Base-by-base conservation (phyloP, 1,284 basidiomycete genomes). In the Sphagnurus paluster region DNA sequence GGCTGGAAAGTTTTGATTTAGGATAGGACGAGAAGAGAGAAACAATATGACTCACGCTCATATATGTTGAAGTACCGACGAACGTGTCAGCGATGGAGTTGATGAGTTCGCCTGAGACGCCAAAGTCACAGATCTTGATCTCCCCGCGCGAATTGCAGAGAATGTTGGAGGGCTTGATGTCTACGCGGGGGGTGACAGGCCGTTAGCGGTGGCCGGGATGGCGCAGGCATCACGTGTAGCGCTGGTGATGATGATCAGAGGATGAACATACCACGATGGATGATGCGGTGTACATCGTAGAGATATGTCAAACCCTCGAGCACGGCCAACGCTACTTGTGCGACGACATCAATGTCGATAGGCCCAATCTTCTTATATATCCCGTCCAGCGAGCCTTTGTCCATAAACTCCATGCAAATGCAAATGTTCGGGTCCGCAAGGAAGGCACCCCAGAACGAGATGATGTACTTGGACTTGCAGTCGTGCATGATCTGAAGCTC, bases 61-160 rank as follows among this genome's bases (percentile, higher is more conserved):
- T 99, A 68, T 99, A 99, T 8, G 95, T 97, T 54, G 92, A 95
- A 4, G 97, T 99, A 10, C 97, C 97, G 13, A 99, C 96, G 64
- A 99, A 99, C 0, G 97, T 99, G 68, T 98, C 93, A 14, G 97
- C 97, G 52, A 99, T 96, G 3, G 91, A 95, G 70, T 99, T 98
- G 72, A 98, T 97, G 54, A 99, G 80, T 67, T 99, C 96, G 16
- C 97, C 97, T 0, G 94, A 98, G 7, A 99, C 97, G 36, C 97
- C 97, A 68, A 99, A 99, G 68, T 99, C 97, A 61, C 95, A 98
- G 44, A 99, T 90, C 70, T 99, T 99, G 77, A 99, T 95, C 60
- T 97, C 84, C 2, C 97, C 97, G 39, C 81, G 74, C 11, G 93
- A 93, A 63, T 98, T 98, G 70, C 84, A 92, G n/a, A 99, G 79